Evolutionary conservation across 768 basidiomycete genomes (phyloP), one percentile per base, ranked within the genome.

Genomic region (Calvatia gigantea): DNA sequence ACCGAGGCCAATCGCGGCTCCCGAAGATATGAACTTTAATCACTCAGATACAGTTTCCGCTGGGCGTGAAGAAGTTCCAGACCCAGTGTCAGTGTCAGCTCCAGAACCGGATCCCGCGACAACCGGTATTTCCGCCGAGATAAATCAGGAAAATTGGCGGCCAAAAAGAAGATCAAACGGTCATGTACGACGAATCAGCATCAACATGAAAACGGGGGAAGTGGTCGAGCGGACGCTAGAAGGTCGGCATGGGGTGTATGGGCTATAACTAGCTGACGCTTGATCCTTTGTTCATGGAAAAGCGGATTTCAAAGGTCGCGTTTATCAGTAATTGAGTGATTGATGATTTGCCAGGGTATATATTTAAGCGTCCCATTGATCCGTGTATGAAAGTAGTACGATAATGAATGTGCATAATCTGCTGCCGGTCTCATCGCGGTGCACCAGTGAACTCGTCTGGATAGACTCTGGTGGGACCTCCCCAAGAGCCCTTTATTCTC

Each of bases 121-220:
- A 15, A 12, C 11, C 23, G 19, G 14, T 29, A 45, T 31, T 31
- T 45, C 56, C 56, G 43, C 44, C 45, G 50, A 45, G 17, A 4
- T 33, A 11, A 43, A 39, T 12, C 3, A 28, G 35, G 54, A 49
- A 49, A 25, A 42, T 41, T 39, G 41, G 14, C 21, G 46, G 33
- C 35, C 21, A 41, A 56, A 56, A 19, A 56, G 43, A 39, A 52
- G 29, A 57, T 38, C 27, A 21, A 28, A 41, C 23, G 49, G 56
- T 7, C 56, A 57, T 38, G 56, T 41, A 45, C 50, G 56, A 19
- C 49, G 56, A 51, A 51, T 51, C 29, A 57, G 56, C 23, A 51
- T 57, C 43, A 52, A 51, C 49, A 32, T 45, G 6, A 57, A 51
- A 45, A 57, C 56, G 5, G 56, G 56, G 15, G 56, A 51, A 25